phyloP scores from a whole-genome alignment of 1,284 basidiomycete species.

The Ceratobasidium sp. region DNA sequence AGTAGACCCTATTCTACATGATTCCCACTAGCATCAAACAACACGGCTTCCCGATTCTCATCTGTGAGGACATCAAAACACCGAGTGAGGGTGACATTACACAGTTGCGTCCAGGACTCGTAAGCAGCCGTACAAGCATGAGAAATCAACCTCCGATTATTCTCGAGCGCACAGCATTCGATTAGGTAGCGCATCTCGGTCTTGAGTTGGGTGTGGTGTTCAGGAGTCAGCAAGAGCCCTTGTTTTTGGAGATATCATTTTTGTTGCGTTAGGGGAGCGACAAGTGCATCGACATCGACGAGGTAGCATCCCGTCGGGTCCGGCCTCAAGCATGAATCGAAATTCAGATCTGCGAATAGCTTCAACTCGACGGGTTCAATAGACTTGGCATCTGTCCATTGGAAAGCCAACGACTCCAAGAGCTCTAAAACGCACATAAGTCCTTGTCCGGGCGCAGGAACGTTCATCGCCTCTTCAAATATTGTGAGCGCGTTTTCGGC shows the following conservation, averaged over 20 bases:
- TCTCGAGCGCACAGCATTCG: conserved; percentile 82
- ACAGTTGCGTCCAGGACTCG: conserved; percentile 79
- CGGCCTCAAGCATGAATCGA: conserved; percentile 72
- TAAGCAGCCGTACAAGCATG: conserved; percentile 73
- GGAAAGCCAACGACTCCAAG: conserved; percentile 82
- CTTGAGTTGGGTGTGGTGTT: conserved; percentile 70
- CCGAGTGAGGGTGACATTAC: conserved; percentile 82
- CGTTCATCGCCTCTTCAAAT: conserved; percentile 60
- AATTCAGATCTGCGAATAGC: conserved; percentile 71
- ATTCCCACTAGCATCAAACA: conserved; percentile 89
- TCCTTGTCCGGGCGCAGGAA: conserved; percentile 71
- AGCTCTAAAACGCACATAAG: conserved; percentile 85
- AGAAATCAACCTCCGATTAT: conserved; percentile 79
- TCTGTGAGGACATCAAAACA: conserved; percentile 81
- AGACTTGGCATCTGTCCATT: conserved; percentile 79
- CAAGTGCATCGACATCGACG: conserved; percentile 73
- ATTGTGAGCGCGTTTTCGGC: conserved; percentile 46
- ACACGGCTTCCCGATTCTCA: conserved; percentile 79
- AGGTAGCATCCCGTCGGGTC: conserved; percentile 81
- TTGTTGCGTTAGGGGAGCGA: conserved; percentile 67
- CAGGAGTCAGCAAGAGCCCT: conserved; percentile 66
- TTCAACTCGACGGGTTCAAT: conserved; percentile 67
- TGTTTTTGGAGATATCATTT: conserved; percentile 69
- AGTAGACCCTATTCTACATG: too few species aligned
- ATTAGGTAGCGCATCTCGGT: conserved; percentile 77